Percentiles rank a stretch among this genome's conserved stretches.
Conservation (phyloP, 352 stramenopile species). For the Phytopythium ostracodes region DNA sequence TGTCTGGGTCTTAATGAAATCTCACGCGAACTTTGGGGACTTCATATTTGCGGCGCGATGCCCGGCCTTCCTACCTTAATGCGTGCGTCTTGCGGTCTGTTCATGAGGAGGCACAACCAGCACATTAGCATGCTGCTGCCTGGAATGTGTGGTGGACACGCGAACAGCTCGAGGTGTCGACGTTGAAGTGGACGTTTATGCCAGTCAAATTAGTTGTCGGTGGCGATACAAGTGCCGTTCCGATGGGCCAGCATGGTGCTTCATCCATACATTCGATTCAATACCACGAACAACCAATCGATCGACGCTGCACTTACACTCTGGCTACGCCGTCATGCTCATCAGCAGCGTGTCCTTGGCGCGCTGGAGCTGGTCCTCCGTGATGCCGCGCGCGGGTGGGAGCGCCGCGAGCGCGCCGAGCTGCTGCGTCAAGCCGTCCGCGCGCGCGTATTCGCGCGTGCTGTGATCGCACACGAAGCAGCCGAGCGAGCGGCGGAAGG, state of each 20-base stretch:
- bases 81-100: no score
- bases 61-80: neutral
- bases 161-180: neutral
- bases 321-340: slow-evolving; percentile 20
- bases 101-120: no score
- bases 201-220: neutral
- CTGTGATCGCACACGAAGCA: slow-evolving; percentile 86
- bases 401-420: slow-evolving; percentile 26
- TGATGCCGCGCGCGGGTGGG: slow-evolving; percentile 43
- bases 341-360: slow-evolving; percentile 60
- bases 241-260: neutral
- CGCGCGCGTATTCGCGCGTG: slow-evolving; percentile 50
- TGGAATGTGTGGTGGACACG: neutral
- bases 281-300: neutral
- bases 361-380: slow-evolving; percentile 64
- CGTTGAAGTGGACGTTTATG: neutral
- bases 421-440: slow-evolving; percentile 31
- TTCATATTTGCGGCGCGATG: slow-evolving; percentile 22
- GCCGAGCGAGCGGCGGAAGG: slow-evolving; percentile 40
- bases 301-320: no score
- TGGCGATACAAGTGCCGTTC: neutral
- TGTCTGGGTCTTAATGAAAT: slow-evolving; percentile 57
- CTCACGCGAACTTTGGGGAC: slow-evolving; percentile 83
- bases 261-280: neutral
- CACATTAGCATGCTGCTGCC: neutral